phyloP scores from a whole-genome alignment of 2,329 filamentous ascomycete genomes.

The Ascochyta fabae region DNA sequence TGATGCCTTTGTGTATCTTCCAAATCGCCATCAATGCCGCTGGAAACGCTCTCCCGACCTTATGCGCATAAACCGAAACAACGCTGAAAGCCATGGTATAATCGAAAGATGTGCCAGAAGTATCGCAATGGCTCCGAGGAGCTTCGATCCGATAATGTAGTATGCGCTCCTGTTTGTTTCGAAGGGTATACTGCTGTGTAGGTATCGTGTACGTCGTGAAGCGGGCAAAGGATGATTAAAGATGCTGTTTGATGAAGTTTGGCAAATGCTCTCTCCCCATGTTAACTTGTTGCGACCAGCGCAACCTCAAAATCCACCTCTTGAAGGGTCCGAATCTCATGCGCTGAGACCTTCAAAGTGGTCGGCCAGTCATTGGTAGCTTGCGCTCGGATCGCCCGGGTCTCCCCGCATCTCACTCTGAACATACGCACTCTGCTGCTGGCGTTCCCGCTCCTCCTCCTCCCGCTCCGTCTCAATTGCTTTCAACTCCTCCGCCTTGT shows the following conservation, averaged over 20 bases:
- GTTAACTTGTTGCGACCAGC: slow-evolving; percentile 10
- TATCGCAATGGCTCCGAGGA: slow-evolving; percentile 16
- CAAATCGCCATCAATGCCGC: slow-evolving; percentile 16
- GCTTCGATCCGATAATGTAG: slow-evolving; percentile 13
- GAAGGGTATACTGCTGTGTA: slow-evolving; percentile 14
- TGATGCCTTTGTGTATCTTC: slow-evolving; percentile 5
- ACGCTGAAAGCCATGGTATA: slow-evolving; percentile 18
- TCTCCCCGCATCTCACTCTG: slow-evolving; percentile 41
- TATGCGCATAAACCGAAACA: slow-evolving; percentile 10
- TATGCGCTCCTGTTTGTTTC: slow-evolving; percentile 10
- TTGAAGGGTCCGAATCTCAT: slow-evolving; percentile 5
- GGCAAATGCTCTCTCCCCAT: slow-evolving; percentile 7
- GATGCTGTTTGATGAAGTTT: slow-evolving; percentile 7
- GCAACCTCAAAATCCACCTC: slow-evolving; percentile 14
- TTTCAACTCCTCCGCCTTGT: slow-evolving; percentile 72
- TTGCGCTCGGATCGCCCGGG: slow-evolving; percentile 40
- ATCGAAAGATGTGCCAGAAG: slow-evolving; percentile 12
- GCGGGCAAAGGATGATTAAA: slow-evolving; percentile 16
- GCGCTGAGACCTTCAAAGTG: slow-evolving; percentile 17
- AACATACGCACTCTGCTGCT: slow-evolving; percentile 38
- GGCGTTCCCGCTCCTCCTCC: slow-evolving; percentile 31
- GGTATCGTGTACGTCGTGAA: slow-evolving; percentile 18
- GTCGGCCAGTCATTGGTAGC: slow-evolving; percentile 48
- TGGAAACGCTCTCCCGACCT: not conserved
- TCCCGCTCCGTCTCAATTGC: slow-evolving; percentile 37